A percentile compares a stretch with the other conserved stretches of the same genome.
Conservation (phyloP, 768 basidiomycete species). For the Naematelia aurantialba region DNA sequence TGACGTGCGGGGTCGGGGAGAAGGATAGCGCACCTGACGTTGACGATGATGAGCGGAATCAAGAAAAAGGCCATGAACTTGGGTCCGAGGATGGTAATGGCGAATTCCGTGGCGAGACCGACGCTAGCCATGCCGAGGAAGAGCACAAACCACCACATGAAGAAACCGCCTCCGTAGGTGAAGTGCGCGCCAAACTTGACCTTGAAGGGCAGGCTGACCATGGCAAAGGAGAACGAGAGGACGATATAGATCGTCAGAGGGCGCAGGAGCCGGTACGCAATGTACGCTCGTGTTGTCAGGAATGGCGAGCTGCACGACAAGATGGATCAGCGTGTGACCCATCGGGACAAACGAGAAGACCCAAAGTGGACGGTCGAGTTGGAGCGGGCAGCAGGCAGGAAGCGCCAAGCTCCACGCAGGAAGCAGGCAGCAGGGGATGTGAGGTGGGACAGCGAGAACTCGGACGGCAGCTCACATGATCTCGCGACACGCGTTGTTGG, state of each 20-base stretch:
- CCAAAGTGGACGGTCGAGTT: slow-evolving; percentile 1
- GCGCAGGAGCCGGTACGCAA: slow-evolving; percentile 49
- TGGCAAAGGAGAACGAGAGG: slow-evolving; percentile 53
- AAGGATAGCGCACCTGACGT: slow-evolving; percentile 42
- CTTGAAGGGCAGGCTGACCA: slow-evolving; percentile 54
- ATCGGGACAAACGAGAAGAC: background rate
- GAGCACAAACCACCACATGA: slow-evolving; percentile 50
- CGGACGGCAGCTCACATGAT: slow-evolving; percentile 33
- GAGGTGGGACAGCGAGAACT: background rate
- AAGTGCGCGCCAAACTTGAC: slow-evolving; percentile 53
- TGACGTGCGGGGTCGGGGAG: too few species aligned
- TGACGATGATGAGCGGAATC: slow-evolving; percentile 43
- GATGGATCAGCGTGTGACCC: background rate
- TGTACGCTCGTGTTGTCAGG: slow-evolving; percentile 49
- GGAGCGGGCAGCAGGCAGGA: background rate
- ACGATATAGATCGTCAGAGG: slow-evolving; percentile 52
- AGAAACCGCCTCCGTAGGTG: slow-evolving; percentile 50
- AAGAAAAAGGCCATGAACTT: slow-evolving; percentile 51
- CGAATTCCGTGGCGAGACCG: slow-evolving; percentile 50
- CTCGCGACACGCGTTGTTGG: slow-evolving; percentile 41
- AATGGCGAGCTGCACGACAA: slow-evolving; percentile 48
- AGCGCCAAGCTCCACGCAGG: too few species aligned
- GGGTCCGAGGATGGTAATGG: slow-evolving; percentile 50
- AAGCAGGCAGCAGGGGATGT: too few species aligned
- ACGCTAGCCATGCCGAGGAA: slow-evolving; percentile 49